Conservation (phyloP, 371 early-diverging fungal species). For the Nematocida displodere region DNA sequence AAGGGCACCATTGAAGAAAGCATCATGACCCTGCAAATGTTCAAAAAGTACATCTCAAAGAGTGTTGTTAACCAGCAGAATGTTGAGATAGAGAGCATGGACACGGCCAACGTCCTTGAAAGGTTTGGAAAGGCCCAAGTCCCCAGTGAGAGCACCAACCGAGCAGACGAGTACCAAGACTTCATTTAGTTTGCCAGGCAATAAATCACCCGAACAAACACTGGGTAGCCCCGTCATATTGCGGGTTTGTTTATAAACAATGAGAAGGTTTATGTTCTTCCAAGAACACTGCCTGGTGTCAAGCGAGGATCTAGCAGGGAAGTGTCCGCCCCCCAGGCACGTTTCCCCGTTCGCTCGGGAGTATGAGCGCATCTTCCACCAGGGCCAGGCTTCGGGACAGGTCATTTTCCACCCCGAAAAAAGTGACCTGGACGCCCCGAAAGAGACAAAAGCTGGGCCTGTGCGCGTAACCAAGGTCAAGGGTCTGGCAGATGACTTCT, state of each 20-base stretch:
- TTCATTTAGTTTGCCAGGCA: constrained; percentile 2
- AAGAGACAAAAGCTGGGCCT: constrained; percentile 16
- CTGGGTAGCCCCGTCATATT: neutral
- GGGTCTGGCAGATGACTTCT: constrained; percentile 65
- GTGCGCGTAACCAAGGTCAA: constrained; percentile 36
- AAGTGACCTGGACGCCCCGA: neutral
- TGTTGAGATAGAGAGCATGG: constrained; percentile 65
- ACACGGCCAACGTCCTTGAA: constrained; percentile 62
- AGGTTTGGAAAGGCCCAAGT: constrained; percentile 50
- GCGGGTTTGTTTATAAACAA: constrained; percentile 51
- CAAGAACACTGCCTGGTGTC: constrained; percentile 28
- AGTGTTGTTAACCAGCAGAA: constrained; percentile 93
- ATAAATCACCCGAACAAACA: neutral
- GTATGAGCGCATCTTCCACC: constrained; percentile 28
- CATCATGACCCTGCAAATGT: constrained; percentile 91
- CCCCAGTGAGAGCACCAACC: neutral
- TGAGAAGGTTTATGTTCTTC: constrained; percentile 48
- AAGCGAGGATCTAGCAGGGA: constrained; percentile 34
- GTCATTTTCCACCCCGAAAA: neutral
- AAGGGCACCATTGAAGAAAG: constrained; percentile 84
- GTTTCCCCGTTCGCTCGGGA: neutral
- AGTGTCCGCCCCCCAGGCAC: neutral
- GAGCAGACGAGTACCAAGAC: constrained; percentile 38
- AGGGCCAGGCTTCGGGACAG: neutral
- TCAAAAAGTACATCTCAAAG: constrained; percentile 95